These are phyloP conservation scores for Hippophae gyantsensis DNA, from an alignment of 306 rosid genomes.

Conservation along the genomic window DNA sequence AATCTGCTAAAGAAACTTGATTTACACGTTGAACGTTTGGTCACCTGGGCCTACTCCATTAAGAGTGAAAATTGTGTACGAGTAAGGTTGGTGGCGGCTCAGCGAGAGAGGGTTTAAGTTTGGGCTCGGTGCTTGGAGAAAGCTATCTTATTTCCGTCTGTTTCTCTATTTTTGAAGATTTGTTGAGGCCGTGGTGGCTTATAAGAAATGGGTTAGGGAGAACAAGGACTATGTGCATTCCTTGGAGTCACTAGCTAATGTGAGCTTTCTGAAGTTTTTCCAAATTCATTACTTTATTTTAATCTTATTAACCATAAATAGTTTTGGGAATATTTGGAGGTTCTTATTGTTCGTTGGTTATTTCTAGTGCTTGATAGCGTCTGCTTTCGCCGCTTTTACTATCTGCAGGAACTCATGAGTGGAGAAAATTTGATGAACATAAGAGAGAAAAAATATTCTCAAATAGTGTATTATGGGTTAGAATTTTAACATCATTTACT, in stretches of 20 bases:
- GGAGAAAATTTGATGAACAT: no score
- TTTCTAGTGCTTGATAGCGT: constrained; percentile 3
- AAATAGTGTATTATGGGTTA: neutral
- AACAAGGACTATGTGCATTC: constrained; percentile 80
- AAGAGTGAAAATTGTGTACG: constrained; percentile 1
- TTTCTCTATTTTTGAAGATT: constrained; percentile 2
- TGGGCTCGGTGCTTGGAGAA: constrained; percentile 12
- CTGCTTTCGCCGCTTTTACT: neutral
- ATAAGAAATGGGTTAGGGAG: constrained; percentile 79
- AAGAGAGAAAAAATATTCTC: neutral
- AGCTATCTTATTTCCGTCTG: neutral
- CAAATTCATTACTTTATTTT: constrained; percentile 1
- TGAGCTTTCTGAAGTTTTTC: constrained; percentile 29
- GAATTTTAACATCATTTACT: no score
- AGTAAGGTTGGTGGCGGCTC: neutral
- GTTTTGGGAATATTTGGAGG: neutral
- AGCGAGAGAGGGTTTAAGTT: constrained; percentile 18
- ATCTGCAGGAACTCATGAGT: no score
- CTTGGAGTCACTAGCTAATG: constrained; percentile 83
- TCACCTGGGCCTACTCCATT: constrained; percentile 18
- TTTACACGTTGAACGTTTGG: constrained; percentile 5
- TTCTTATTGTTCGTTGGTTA: constrained; percentile 5
- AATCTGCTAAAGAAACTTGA: neutral
- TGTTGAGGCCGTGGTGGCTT: constrained; percentile 60
- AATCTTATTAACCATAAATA: constrained; percentile 3